phyloP scores from a whole-genome alignment of 306 rosid species.

The Dryas drummondii region DNA sequence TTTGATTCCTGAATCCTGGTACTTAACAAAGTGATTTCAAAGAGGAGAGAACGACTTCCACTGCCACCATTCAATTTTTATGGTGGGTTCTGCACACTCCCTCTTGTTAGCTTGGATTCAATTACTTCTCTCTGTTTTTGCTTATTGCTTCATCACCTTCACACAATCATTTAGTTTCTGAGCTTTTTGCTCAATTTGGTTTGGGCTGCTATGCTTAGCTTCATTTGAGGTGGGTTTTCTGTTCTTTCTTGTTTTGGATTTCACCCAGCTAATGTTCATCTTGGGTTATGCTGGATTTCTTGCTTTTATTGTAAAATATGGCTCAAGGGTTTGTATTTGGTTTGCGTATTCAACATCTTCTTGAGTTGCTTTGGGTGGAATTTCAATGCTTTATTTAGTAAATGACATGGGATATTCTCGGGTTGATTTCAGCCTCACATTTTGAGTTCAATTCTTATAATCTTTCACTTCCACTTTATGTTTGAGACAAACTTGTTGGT shows the following conservation, averaged over 20 bases:
- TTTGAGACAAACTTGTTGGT: neutral
- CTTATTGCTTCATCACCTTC: neutral
- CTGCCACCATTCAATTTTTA: neutral
- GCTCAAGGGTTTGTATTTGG: neutral
- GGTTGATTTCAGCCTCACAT: neutral
- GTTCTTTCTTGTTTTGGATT: neutral
- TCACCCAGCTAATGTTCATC: neutral
- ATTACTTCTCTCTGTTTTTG: neutral
- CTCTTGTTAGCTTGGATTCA: neutral
- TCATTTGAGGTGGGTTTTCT: conserved; percentile 22
- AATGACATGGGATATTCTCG: conserved; percentile 3
- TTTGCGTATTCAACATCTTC: neutral
- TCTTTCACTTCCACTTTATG: conserved; percentile 10
- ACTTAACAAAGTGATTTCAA: conserved; percentile 16
- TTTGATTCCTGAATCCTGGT: conserved; percentile 31
- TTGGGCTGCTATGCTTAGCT: neutral
- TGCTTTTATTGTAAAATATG: neutral
- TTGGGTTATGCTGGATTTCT: conserved; percentile 7
- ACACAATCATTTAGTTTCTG: neutral
- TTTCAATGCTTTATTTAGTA: conserved; percentile 1
- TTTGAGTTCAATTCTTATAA: neutral
- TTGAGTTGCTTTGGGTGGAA: conserved; percentile 1
- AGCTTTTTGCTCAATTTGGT: conserved; percentile 2
- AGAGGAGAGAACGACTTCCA: conserved; percentile 1
- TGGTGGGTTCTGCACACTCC: conserved; percentile 10